Evolutionary conservation across 805 yeast species (phyloP).

Genomic region (Pichia gijzeniarum): DNA sequence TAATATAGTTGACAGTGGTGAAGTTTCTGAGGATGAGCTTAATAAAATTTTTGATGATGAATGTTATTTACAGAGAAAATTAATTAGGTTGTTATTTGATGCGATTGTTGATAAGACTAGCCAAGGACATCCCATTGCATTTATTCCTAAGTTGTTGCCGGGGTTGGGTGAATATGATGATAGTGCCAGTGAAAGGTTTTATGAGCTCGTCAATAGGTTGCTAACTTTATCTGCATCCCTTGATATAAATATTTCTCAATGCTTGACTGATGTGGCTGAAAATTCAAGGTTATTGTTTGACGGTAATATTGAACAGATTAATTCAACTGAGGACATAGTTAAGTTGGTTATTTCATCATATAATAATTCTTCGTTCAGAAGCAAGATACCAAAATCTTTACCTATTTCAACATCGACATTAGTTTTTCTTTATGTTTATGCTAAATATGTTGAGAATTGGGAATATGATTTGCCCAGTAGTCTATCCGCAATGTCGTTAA

Average conservation of each 20-base stretch:
- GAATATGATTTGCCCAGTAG: constrained; percentile 3
- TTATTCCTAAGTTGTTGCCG: constrained; percentile 1
- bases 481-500: constrained; percentile 21
- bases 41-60: constrained; percentile 46
- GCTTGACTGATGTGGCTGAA: constrained; percentile 32
- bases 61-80: constrained; percentile 52
- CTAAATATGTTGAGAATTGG: constrained; percentile 15
- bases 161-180: background rate
- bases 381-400: constrained; percentile 12
- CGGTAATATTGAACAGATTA: constrained; percentile 19
- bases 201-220: constrained; percentile 23
- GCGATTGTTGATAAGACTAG: constrained; percentile 35
- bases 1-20: constrained; percentile 23
- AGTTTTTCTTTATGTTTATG: constrained; percentile 20
- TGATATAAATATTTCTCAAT: constrained; percentile 53
- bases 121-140: background rate
- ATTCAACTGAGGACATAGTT: constrained; percentile 34
- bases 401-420: constrained; percentile 11
- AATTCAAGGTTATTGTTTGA: constrained; percentile 39
- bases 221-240: constrained; percentile 48
- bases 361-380: constrained; percentile 26
- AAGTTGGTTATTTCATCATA: constrained; percentile 36
- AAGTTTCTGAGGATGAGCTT: constrained; percentile 34
- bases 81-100: constrained; percentile 52
- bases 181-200: background rate